These are phyloP conservation scores for Lepraria neglecta DNA, from an alignment of 495 filamentous ascomycete species.

Conservation along the genomic window DNA sequence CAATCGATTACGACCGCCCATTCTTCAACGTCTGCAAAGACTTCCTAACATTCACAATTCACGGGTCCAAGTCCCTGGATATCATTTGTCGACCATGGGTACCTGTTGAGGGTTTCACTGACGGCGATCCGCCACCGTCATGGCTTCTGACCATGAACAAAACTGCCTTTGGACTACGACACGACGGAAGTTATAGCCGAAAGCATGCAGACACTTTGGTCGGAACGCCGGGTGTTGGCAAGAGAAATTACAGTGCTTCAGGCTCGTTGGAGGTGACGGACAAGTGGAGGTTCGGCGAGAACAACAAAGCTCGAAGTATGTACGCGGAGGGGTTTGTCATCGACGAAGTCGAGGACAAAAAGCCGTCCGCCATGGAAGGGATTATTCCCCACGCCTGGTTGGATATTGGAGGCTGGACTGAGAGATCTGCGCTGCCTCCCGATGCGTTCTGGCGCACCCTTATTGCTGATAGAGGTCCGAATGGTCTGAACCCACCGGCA, in stretches of 20 bases:
- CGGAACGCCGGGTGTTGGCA: constrained; percentile 20
- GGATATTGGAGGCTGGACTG: constrained; percentile 2
- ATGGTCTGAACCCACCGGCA: neutral
- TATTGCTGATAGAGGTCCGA: constrained; percentile 25
- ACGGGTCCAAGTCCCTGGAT: constrained; percentile 24
- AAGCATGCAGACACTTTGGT: constrained; percentile 29
- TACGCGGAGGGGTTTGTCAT: constrained; percentile 9
- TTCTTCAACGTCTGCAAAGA: constrained; percentile 26
- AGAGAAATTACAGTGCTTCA: constrained; percentile 17
- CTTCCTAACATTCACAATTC: constrained; percentile 26
- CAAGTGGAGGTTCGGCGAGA: constrained; percentile 16
- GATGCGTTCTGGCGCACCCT: constrained; percentile 28
- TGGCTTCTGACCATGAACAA: constrained; percentile 23
- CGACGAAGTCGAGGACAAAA: neutral
- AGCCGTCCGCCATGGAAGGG: constrained; percentile 1
- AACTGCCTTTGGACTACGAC: constrained; percentile 21
- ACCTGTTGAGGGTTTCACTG: constrained; percentile 14
- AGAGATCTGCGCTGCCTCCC: constrained; percentile 8
- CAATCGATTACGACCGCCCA: constrained; percentile 20
- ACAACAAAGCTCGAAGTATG: constrained; percentile 10
- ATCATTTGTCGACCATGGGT: constrained; percentile 34
- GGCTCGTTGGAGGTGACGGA: constrained; percentile 22
- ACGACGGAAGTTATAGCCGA: constrained; percentile 21
- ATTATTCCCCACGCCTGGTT: constrained; percentile 9
- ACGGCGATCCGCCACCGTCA: constrained; percentile 17